These are phyloP conservation scores for Colletotrichum chrysophilum DNA, from an alignment of 2,329 filamentous ascomycete genomes.

Conservation along the genomic window DNA sequence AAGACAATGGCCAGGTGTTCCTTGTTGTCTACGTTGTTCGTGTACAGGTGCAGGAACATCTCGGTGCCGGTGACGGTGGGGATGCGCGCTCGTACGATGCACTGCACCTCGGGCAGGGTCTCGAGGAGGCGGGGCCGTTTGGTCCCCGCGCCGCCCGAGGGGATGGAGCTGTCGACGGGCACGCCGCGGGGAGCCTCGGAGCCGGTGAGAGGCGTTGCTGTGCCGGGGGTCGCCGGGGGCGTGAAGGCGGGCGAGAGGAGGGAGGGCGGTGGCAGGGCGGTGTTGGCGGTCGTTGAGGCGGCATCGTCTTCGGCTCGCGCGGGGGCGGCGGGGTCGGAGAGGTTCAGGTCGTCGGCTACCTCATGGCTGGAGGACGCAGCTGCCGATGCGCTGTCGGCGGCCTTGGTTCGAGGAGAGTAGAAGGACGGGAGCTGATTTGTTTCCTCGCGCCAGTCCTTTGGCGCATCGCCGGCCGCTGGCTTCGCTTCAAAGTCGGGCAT, in stretches of 20 bases:
- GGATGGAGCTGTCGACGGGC: slow-evolving; percentile 64
- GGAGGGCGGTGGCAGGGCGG: slow-evolving; percentile 59
- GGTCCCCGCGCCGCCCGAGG: slow-evolving; percentile 63
- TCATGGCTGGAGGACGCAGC: slow-evolving; percentile 18
- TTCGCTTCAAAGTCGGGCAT: slow-evolving; percentile 29
- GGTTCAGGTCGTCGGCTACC: slow-evolving; percentile 18
- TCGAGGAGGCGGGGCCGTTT: slow-evolving; percentile 76
- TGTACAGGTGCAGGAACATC: slow-evolving; percentile 96
- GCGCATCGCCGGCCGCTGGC: slow-evolving; percentile 14
- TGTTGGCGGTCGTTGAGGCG: slow-evolving; percentile 18
- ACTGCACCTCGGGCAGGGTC: slow-evolving; percentile 83
- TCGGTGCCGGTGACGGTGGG: slow-evolving; percentile 90
- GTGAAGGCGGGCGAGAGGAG: slow-evolving; percentile 88
- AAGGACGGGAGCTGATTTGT: slow-evolving; percentile 48
- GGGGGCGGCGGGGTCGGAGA: slow-evolving; percentile 18
- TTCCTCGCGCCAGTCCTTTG: slow-evolving; percentile 33
- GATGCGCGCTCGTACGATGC: slow-evolving; percentile 92
- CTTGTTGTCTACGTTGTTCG: slow-evolving; percentile 91
- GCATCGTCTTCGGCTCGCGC: slow-evolving; percentile 3
- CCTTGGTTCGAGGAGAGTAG: slow-evolving; percentile 47
- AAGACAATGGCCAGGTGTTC: slow-evolving; percentile 98
- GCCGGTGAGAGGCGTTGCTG: slow-evolving; percentile 52
- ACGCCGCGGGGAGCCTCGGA: slow-evolving; percentile 53
- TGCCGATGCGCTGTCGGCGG: slow-evolving; percentile 22
- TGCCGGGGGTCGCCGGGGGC: slow-evolving; percentile 69